These are phyloP conservation scores for Oryza glaberrima DNA, from an alignment of 176 grass and related monocot species.

Conservation along the genomic window DNA sequence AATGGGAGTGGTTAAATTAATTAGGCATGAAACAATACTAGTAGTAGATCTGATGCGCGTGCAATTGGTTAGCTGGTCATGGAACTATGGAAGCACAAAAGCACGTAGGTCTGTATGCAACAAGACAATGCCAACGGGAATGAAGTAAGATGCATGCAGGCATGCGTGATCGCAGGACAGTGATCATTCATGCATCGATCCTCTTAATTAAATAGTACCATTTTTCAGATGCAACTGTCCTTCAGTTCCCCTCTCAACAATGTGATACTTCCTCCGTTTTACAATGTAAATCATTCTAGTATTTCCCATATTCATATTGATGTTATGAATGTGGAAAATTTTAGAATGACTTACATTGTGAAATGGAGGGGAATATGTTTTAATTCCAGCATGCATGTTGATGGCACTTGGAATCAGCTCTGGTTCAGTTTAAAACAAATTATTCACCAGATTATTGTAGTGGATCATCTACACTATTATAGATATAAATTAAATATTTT, in stretches of 20 bases:
- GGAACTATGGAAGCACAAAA: not conserved
- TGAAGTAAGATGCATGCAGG: not conserved
- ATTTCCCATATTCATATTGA: no score
- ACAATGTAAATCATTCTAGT: no score
- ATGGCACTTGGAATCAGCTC: not conserved
- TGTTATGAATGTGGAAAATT: no score
- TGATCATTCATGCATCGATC: not conserved
- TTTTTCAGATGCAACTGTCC: not conserved
- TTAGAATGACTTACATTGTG: no score
- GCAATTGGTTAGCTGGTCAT: not conserved
- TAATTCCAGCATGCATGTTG: not conserved
- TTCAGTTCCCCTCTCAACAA: not conserved
- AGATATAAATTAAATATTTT: no score
- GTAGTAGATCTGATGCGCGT: not conserved
- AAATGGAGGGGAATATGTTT: not conserved
- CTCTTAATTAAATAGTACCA: not conserved
- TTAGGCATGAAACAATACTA: not conserved
- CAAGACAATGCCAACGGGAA: not conserved
- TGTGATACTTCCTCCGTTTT: no score
- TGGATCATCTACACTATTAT: no score
- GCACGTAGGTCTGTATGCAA: not conserved
- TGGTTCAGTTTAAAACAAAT: no score
- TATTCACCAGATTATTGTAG: no score
- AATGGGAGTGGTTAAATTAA: not conserved
- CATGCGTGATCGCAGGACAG: not conserved